phyloP scores from a whole-genome alignment of 1,284 basidiomycete species.

The Rhodotorula glutinis region DNA sequence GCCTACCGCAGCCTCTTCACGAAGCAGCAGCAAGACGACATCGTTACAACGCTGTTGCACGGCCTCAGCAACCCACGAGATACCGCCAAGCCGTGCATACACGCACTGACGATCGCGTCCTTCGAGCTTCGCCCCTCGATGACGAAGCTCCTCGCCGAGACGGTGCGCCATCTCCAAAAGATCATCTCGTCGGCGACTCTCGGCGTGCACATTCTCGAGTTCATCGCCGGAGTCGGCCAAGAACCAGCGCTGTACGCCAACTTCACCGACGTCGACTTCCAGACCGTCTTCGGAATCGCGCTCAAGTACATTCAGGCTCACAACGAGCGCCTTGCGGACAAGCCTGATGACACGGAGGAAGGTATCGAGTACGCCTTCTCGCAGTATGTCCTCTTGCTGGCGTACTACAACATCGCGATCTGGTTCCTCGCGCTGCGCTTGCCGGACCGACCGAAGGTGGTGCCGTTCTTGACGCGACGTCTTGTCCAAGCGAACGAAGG shows the following conservation, averaged over 20 bases:
- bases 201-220: slow-evolving; percentile 92
- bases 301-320: slow-evolving; percentile 92
- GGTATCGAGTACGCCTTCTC: slow-evolving; percentile 75
- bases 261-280: slow-evolving; percentile 88
- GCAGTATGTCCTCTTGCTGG: slow-evolving; percentile 90
- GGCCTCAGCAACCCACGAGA: slow-evolving; percentile 71
- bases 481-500: slow-evolving; percentile 84
- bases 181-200: slow-evolving; percentile 93
- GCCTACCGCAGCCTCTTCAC: slow-evolving; percentile 82
- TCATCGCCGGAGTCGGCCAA: slow-evolving; percentile 83
- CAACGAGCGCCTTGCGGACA: slow-evolving; percentile 53
- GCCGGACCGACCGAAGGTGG: slow-evolving; percentile 75
- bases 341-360: slow-evolving; percentile 52
- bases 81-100: slow-evolving; percentile 89
- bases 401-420: slow-evolving; percentile 87
- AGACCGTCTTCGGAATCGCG: slow-evolving; percentile 91
- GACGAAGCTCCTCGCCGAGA: slow-evolving; percentile 72
- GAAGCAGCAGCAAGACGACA: slow-evolving; percentile 58
- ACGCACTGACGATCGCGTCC: slow-evolving; percentile 81
- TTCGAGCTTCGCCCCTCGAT: slow-evolving; percentile 85
- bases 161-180: slow-evolving; percentile 83
- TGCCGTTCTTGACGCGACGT: slow-evolving; percentile 82
- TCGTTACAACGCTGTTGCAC: slow-evolving; percentile 78
- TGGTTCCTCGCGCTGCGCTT: slow-evolving; percentile 93
- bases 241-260: slow-evolving; percentile 77